Percentiles rank a stretch among this genome's conserved stretches.
Evolutionary conservation across 352 stramenopile genomes (phyloP).

Genomic region (Pythium monospermum): DNA sequence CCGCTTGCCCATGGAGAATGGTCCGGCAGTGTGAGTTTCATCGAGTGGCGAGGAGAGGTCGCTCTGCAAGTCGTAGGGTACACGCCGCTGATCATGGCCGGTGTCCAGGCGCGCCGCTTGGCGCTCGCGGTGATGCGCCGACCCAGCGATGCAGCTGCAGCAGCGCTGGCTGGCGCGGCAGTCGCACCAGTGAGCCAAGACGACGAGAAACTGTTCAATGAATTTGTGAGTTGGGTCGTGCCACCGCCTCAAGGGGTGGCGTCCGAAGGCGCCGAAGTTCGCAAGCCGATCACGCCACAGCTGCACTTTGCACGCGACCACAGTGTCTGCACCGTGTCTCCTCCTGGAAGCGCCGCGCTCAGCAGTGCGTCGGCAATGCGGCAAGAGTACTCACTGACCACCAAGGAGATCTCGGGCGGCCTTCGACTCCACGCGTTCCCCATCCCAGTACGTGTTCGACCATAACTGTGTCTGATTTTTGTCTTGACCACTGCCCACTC

Average conservation of each 20-base stretch:
- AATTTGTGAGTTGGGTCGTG: constrained; percentile 77
- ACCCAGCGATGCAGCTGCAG: constrained; percentile 20
- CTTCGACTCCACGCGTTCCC: constrained; percentile 77
- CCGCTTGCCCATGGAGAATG: constrained; percentile 62
- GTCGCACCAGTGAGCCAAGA: constrained; percentile 24
- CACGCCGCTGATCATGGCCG: constrained; percentile 72
- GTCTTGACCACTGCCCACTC: not conserved
- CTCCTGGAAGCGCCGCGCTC: constrained; percentile 29
- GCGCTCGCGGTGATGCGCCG: constrained; percentile 66
- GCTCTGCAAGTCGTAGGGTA: constrained; percentile 71
- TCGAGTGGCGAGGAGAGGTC: constrained; percentile 80
- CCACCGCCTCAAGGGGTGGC: constrained; percentile 11
- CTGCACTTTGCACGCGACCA: constrained; percentile 73
- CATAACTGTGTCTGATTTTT: not conserved
- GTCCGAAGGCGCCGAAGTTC: constrained; percentile 28
- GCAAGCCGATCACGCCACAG: constrained; percentile 61
- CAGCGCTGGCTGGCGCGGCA: constrained; percentile 1
- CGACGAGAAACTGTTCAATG: constrained; percentile 80
- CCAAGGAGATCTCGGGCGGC: constrained; percentile 82
- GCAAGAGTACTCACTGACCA: constrained; percentile 77
- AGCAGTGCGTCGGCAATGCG: constrained; percentile 37
- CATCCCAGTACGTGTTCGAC: constrained; percentile 46
- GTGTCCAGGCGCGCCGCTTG: constrained; percentile 69
- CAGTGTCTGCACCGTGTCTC: constrained; percentile 67
- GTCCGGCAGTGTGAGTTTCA: constrained; percentile 78